Evolutionary conservation across 441 rosid species (phyloP), one percentile per base, ranked within the genome.

Genomic region (Isatis lusitanica): DNA sequence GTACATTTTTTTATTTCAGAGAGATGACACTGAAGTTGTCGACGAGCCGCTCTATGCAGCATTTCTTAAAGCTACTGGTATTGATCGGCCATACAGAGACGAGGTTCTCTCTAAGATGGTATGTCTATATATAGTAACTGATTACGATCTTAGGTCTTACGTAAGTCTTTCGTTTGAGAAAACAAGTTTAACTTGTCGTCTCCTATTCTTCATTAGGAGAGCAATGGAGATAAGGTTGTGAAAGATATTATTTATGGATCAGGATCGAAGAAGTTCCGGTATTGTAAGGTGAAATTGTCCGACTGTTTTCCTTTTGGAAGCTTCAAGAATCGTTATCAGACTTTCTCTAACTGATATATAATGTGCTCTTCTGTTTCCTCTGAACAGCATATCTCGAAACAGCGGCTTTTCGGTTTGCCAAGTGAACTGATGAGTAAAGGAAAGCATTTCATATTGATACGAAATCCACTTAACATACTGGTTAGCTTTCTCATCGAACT

Each of bases 41-140:
- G 96, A 93, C 47, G 94, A 93, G 78, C 96, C 96, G 6, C 79
- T 91, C n/a, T 91, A 91, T 71, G 88, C 87, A 28, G 71, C 77
- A 66, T 89, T 86, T 78, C 86, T 93, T 38, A 81, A 70, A 57
- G 81, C 60, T 36, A 85, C 91, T 4, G 83, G 92, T 52, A 24
- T 66, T 52, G 83, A 86, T 30, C 80, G 96, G 78, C 98, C 96
- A n/a, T 93, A 88, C 77, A 74, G 82, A 36, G 83, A 91, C 63
- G 84, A 87, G 52, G 63, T 90, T 74, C 81, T 91, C 33, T 81
- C 94, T 44, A 85, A 74, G 63, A 83, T 83, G 94, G 93, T 91
- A 83, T 28, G 39, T 8, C 9, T 44, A 7, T 28, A 36, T 57
- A 52, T 67, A 13, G 6, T 44, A 36, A 53, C 42, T 43, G 21